Evolutionary conservation across 352 stramenopile species (phyloP).

Genomic region (Elongisporangium undulatum): DNA sequence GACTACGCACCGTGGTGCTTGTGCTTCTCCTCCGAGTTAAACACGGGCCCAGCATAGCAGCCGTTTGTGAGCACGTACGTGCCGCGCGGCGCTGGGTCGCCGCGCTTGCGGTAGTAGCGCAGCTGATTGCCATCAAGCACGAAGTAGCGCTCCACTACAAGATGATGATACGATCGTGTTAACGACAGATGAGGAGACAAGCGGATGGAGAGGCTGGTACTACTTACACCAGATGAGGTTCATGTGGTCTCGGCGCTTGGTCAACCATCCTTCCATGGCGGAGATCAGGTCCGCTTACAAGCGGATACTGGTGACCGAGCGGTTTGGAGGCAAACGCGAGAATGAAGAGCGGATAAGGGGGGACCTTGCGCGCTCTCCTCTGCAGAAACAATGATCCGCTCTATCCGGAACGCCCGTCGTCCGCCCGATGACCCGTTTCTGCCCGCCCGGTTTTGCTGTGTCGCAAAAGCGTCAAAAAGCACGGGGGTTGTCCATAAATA

Average conservation of each 20-base stretch:
- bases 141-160: conserved; percentile 81
- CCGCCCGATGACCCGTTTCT: neutral
- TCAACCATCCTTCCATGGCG: conserved; percentile 86
- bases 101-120: conserved; percentile 85
- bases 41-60: conserved; percentile 73
- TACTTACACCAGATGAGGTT: conserved; percentile 87
- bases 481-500: neutral
- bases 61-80: conserved; percentile 84
- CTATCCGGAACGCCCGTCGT: neutral
- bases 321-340: neutral
- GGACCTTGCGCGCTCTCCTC: conserved; percentile 11
- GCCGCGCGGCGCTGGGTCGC: conserved; percentile 70
- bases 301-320: neutral
- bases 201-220: neutral
- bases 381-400: conserved; percentile 1
- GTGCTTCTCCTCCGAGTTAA: conserved; percentile 88
- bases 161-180: conserved; percentile 2
- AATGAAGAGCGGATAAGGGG: conserved; percentile 1
- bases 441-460: neutral
- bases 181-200: conserved; percentile 6
- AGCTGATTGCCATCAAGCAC: conserved; percentile 83
- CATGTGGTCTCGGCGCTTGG: conserved; percentile 87
- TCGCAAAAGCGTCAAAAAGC: neutral
- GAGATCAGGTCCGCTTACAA: neutral
- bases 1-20: conserved; percentile 69